A percentile compares a stretch with the other conserved stretches of the same genome.
These are phyloP conservation scores for Monilinia vaccinii-corymbosi DNA, from an alignment of 2,329 filamentous ascomycete species.

Conservation along the genomic window DNA sequence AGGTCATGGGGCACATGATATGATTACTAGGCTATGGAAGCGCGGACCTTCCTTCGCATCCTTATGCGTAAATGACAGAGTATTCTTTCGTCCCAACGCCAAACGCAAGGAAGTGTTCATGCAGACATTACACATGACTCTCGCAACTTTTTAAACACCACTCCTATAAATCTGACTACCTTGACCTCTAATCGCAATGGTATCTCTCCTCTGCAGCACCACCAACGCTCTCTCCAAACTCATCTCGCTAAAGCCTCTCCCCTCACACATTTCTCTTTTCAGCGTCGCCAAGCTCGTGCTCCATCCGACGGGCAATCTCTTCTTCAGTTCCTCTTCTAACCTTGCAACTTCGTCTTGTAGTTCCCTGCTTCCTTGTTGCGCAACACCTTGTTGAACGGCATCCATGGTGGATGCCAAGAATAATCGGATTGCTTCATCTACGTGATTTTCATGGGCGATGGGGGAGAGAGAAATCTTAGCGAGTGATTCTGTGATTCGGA, in stretches of 20 bases:
- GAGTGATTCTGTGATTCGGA: slow-evolving; percentile 92
- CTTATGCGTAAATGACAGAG: background rate
- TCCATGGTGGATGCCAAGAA: slow-evolving; percentile 98
- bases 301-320: slow-evolving; percentile 88
- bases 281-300: slow-evolving; percentile 83
- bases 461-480: slow-evolving; percentile 84
- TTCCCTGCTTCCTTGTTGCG: slow-evolving; percentile 74
- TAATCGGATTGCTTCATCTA: slow-evolving; percentile 92
- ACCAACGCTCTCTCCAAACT: slow-evolving; percentile 76
- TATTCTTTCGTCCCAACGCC: slow-evolving; percentile 1
- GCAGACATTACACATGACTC: slow-evolving; percentile 1
- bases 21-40: background rate
- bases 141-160: slow-evolving; percentile 42
- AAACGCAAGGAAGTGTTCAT: background rate
- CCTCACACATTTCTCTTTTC: slow-evolving; percentile 83
- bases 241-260: slow-evolving; percentile 82
- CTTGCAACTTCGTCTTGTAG: slow-evolving; percentile 82
- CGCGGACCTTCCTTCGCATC: background rate
- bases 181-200: slow-evolving; percentile 70
- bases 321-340: slow-evolving; percentile 80
- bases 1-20: background rate
- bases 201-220: slow-evolving; percentile 80
- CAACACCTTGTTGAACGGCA: slow-evolving; percentile 75
- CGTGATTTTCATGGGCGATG: slow-evolving; percentile 80
- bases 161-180: slow-evolving; percentile 67